Base-by-base conservation (phyloP, 169 alveolate species). In the Plasmodium knowlesi region DNA sequence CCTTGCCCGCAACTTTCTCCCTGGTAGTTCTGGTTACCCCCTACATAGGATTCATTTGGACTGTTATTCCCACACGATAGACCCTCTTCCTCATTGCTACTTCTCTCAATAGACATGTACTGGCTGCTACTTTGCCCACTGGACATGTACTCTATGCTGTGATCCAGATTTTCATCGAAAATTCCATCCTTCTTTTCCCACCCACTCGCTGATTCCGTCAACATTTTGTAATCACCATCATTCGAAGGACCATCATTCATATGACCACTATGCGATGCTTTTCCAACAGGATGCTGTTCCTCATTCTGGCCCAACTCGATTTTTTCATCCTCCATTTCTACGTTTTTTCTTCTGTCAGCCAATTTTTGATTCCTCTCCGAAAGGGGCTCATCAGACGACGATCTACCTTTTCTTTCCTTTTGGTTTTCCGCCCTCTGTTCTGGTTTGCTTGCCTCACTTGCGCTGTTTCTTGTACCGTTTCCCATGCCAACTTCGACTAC, bases 371-470 rank as follows among this genome's bases (percentile, higher is more conserved):
- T 28, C 37, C 22, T 67, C 76, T 19, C n/a, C n/a, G 30, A 28
- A 67, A 67, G 41, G 37, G n/a, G 22, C 25, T 67, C 76, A 67
- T 1, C 76, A 67, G 50, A n/a, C 72, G 16, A 14, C 72, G 19
- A 46, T 6, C n/a, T 34, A 71, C 73, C 10, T 67, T 71, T 80
- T 70, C 67, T 41, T 70, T 71, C 53, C 25, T 22, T 70, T 22
- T 84, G 43, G 12, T 43, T 57, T 22, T 84, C 83, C 30, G 22
- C 92, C 6, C 72, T 76, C 28, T 83, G 50, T 46, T 28, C 46
- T 19, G 73, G 28, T 83, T 61, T 57, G 70, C 41, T 46, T 9
- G 14, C 28, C 61, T 30, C 46, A 0, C 10, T 22, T 22, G 3
- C 39, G 43, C 19, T 25, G 67, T 16, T 19, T 82, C 39, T 82